These are phyloP conservation scores for Zygosaccharomyces pseudorouxii DNA, from an alignment of 805 yeast genomes.

Conservation along the genomic window DNA sequence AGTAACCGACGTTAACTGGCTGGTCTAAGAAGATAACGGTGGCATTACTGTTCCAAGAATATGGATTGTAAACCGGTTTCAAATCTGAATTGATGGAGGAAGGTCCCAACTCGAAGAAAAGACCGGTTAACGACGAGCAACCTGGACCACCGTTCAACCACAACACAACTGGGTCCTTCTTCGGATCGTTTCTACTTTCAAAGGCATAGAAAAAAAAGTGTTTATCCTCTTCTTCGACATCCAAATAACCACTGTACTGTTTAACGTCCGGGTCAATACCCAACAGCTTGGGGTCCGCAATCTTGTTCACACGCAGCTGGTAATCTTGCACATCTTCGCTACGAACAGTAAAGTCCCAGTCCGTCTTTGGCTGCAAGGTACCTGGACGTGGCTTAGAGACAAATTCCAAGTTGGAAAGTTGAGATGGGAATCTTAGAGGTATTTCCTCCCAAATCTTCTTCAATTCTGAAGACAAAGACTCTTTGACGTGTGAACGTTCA, in stretches of 20 bases:
- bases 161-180: conserved; percentile 73
- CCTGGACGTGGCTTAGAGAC: conserved; percentile 43
- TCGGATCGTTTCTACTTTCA: conserved; percentile 86
- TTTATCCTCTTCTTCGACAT: conserved; percentile 75
- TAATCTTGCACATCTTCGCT: conserved; percentile 43
- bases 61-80: conserved; percentile 64
- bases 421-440: conserved; percentile 54
- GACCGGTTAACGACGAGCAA: conserved; percentile 82
- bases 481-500: conserved; percentile 36
- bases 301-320: conserved; percentile 55
- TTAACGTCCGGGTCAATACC: conserved; percentile 73
- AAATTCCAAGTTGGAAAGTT: conserved; percentile 46
- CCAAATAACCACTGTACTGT: conserved; percentile 83
- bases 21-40: conserved; percentile 83
- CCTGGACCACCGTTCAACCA: conserved; percentile 98
- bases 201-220: conserved; percentile 84
- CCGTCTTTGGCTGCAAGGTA: conserved; percentile 20
- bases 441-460: conserved; percentile 59
- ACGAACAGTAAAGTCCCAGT: conserved; percentile 31
- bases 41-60: conserved; percentile 83
- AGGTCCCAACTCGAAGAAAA: conserved; percentile 84
- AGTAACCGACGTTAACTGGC: conserved; percentile 82
- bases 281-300: conserved; percentile 53
- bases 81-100: conserved; percentile 58
- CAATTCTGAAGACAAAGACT: conserved; percentile 45